These are phyloP conservation scores for Microdochium bolleyi DNA, from an alignment of 2,329 filamentous ascomycete species.

Conservation along the genomic window DNA sequence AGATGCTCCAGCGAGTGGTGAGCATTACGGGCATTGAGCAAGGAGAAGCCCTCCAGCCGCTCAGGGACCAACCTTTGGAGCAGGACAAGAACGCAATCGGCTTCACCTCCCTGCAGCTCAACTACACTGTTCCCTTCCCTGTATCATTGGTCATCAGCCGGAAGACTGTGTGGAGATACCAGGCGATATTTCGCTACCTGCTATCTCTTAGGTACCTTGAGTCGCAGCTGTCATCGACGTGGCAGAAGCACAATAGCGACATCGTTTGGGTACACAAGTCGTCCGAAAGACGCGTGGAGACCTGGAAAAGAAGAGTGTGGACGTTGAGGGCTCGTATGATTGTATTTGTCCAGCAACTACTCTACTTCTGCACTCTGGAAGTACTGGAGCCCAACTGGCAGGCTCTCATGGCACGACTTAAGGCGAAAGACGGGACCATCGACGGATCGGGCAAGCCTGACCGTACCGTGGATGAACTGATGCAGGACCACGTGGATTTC, in stretches of 20 bases:
- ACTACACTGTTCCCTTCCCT: slow-evolving; percentile 91
- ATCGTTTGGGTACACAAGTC: slow-evolving; percentile 77
- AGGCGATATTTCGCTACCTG: slow-evolving; percentile 90
- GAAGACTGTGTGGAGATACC: slow-evolving; percentile 95
- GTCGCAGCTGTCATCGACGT: slow-evolving; percentile 75
- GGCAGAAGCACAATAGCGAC: slow-evolving; percentile 81
- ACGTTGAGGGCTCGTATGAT: slow-evolving; percentile 90
- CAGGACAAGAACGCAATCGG: slow-evolving; percentile 82
- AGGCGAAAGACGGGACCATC: slow-evolving; percentile 44
- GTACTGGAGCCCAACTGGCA: slow-evolving; percentile 98
- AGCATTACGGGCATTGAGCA: slow-evolving; percentile 94
- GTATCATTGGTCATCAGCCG: slow-evolving; percentile 91
- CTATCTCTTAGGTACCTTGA: slow-evolving; percentile 86
- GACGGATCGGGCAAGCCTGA: slow-evolving; percentile 29
- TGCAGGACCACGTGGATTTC: slow-evolving; percentile 99
- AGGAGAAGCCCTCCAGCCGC: slow-evolving; percentile 71
- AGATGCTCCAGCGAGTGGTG: slow-evolving; percentile 91
- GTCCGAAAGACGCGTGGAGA: slow-evolving; percentile 64
- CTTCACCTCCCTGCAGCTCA: slow-evolving; percentile 87
- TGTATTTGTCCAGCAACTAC: slow-evolving; percentile 90
- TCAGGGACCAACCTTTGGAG: slow-evolving; percentile 60
- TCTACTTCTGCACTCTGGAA: slow-evolving; percentile 95
- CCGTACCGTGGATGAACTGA: slow-evolving; percentile 89
- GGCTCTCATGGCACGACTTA: slow-evolving; percentile 80
- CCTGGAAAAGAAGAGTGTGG: slow-evolving; percentile 91